Evolutionary conservation across 2,329 filamentous ascomycete species (phyloP).

Genomic region (Tolypocladium cylindrosporum): DNA sequence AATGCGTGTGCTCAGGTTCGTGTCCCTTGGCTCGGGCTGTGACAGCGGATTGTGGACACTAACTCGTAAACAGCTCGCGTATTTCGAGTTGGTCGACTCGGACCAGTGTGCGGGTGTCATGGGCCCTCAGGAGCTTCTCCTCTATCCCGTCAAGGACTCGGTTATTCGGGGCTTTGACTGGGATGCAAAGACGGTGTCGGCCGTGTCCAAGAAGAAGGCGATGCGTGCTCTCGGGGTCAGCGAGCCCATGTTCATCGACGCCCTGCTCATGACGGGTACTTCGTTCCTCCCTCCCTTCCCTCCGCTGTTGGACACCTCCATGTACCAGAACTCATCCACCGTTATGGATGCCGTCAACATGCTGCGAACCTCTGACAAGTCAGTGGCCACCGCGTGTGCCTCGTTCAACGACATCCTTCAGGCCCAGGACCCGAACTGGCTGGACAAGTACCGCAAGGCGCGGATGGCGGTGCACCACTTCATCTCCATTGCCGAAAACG

Average conservation of each 20-base stretch:
- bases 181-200: conserved; percentile 53
- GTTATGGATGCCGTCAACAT: conserved; percentile 72
- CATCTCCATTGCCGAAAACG: conserved; percentile 68
- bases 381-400: conserved; percentile 63
- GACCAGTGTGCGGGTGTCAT: conserved; percentile 67
- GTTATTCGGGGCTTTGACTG: conserved; percentile 61
- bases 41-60: neutral
- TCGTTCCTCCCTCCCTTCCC: conserved; percentile 74
- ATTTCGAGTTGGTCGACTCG: conserved; percentile 59
- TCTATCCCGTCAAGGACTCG: conserved; percentile 73
- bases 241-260: conserved; percentile 72
- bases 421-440: conserved; percentile 62
- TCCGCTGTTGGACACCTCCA: conserved; percentile 51
- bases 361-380: conserved; percentile 57
- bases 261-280: conserved; percentile 73
- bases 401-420: conserved; percentile 73
- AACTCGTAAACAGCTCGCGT: conserved; percentile 46
- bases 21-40: conserved; percentile 1
- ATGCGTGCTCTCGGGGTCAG: conserved; percentile 56
- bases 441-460: conserved; percentile 78
- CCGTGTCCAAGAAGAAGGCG: conserved; percentile 56
- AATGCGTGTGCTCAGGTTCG: conserved; percentile 77
- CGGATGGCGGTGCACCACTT: conserved; percentile 81
- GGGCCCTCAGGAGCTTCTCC: conserved; percentile 73
- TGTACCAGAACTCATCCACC: conserved; percentile 47